These are phyloP conservation scores for Fusarium proliferatum DNA, from an alignment of 2,329 filamentous ascomycete genomes.

Conservation along the genomic window DNA sequence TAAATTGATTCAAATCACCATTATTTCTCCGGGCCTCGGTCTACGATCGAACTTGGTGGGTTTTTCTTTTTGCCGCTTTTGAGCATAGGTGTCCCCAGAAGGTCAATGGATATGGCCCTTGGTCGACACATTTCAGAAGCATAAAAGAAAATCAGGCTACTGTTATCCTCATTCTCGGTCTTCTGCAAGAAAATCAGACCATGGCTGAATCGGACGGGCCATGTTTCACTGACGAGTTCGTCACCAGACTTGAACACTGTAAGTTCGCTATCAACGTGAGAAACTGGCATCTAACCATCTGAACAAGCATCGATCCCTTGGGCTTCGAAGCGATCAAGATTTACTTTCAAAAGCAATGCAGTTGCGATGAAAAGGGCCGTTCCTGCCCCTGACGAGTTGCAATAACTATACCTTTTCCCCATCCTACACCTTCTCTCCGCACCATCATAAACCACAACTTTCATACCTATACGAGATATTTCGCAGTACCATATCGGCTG, in stretches of 20 bases:
- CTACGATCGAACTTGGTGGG: not conserved
- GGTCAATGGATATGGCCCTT: not conserved
- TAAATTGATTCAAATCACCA: not conserved
- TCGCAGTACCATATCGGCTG: slow-evolving; percentile 15
- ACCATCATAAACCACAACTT: slow-evolving; percentile 42
- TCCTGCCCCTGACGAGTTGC: slow-evolving; percentile 48
- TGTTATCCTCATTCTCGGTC: not conserved
- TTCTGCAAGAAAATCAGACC: not conserved
- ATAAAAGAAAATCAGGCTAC: not conserved
- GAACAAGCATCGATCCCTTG: not conserved
- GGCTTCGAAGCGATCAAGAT: not conserved
- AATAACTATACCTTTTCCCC: slow-evolving; percentile 45
- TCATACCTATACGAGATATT: slow-evolving; percentile 29
- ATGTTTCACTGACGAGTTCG: not conserved
- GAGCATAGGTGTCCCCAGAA: not conserved
- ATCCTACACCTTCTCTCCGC: slow-evolving; percentile 44
- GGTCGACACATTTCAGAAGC: not conserved
- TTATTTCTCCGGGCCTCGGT: not conserved
- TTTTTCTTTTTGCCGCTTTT: not conserved
- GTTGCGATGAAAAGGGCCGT: not conserved
- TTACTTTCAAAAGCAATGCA: not conserved
- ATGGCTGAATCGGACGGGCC: not conserved
- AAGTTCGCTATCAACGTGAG: not conserved
- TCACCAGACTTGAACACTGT: not conserved
- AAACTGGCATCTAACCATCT: not conserved